Conservation (phyloP, 768 basidiomycete genomes). For the Naganishia onofrii region DNA sequence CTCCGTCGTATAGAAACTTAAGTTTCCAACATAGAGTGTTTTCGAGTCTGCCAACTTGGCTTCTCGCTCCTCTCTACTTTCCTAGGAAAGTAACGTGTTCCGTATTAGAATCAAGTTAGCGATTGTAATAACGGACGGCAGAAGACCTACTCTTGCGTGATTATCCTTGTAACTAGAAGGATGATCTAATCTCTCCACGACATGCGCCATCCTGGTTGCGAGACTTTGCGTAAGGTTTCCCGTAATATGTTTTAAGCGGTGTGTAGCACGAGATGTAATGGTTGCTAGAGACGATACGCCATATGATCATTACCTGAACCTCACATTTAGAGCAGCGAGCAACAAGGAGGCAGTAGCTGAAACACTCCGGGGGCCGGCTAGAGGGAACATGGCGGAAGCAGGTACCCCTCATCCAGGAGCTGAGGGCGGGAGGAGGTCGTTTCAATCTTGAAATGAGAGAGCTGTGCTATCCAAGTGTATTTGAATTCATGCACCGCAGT, state of each 20-base stretch:
- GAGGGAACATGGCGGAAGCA: too few species aligned
- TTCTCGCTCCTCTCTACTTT: slow-evolving; percentile 67
- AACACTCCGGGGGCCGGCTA: too few species aligned
- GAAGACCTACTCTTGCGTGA: slow-evolving; percentile 62
- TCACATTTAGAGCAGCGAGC: too few species aligned
- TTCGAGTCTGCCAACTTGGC: slow-evolving; percentile 66
- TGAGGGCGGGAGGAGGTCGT: too few species aligned
- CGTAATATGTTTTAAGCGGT: not conserved
- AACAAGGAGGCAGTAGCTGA: too few species aligned
- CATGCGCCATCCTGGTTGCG: slow-evolving; percentile 62
- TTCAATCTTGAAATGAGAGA: too few species aligned
- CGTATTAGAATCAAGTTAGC: slow-evolving; percentile 57
- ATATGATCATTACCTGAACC: too few species aligned
- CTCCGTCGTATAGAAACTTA: slow-evolving; percentile 48
- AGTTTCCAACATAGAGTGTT: slow-evolving; percentile 78
- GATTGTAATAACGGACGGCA: slow-evolving; percentile 26
- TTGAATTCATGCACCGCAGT: too few species aligned
- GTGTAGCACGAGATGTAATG: not conserved
- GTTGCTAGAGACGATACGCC: too few species aligned
- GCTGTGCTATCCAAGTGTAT: too few species aligned
- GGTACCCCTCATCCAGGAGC: too few species aligned
- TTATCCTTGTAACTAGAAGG: slow-evolving; percentile 98
- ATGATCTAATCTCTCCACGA: slow-evolving; percentile 79
- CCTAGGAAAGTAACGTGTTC: slow-evolving; percentile 41
- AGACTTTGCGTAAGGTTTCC: not conserved